Base-by-base conservation (phyloP, 2,329 filamentous ascomycete species). In the Endoconidiophora laricicola region DNA sequence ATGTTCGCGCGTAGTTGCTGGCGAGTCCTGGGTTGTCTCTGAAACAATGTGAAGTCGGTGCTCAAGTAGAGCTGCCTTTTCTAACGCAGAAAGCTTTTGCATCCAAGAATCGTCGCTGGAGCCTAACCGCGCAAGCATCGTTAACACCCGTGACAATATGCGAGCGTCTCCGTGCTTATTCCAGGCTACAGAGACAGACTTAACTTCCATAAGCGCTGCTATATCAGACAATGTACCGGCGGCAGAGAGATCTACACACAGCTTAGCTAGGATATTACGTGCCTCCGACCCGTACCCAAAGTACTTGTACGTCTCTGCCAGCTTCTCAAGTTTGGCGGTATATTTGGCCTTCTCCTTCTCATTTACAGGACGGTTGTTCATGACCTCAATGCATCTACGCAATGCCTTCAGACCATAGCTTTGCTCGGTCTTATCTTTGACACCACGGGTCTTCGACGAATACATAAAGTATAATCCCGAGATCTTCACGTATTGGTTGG, bases 381-480 rank as follows among this genome's bases (percentile, higher is more conserved):
- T 67, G 37, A 73, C 68, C 42, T 83, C 76, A 45, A 83, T 72
- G 0, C 81, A 82, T 49, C 76, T 72, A 50, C 73, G 73, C 45
- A 86, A 67, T 10, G 78, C 70, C 46, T 73, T 70, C 12, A 82
- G 61, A 1, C 72, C 66, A 16, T 65, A 61, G 4, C 59, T 55
- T 44, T 70, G 67, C n/a, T 66, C 65, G 1, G 61, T 55, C 26
- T 66, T 67, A 3, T 64, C 63, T 0, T 63, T 56, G 22, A 65
- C 62, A 46, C 73, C 74, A 12, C 69, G 64, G 53, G 52, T 48
- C 20, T 53, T 53, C 22, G 52, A 53, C 12, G 52, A 39, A 42
- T 75, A 69, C n/a, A 76, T 68, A 60, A 80, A 86, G 59, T 85
- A 85, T 2, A 83, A 69, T 56, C 82, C 80, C 0, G 82, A 86